phyloP scores from a whole-genome alignment of 2,329 filamentous ascomycete genomes.

The Teratosphaeria nubilosa region DNA sequence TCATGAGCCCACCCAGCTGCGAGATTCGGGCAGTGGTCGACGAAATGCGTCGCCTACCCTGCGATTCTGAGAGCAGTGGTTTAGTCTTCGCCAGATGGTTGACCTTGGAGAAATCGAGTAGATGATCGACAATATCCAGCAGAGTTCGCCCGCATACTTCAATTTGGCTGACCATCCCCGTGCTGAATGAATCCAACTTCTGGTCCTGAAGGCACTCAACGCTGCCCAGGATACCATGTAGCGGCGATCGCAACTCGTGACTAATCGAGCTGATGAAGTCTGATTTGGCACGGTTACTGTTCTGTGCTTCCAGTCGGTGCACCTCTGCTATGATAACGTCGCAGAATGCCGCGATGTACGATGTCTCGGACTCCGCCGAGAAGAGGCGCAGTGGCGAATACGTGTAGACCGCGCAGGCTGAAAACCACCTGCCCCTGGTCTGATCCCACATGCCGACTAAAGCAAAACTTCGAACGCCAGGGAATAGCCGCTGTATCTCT shows the following conservation, averaged over 20 bases:
- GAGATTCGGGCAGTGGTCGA: background rate
- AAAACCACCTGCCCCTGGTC: slow-evolving; percentile 25
- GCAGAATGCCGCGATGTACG: slow-evolving; percentile 31
- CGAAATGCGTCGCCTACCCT: background rate
- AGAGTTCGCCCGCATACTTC: slow-evolving; percentile 42
- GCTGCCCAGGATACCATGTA: slow-evolving; percentile 37
- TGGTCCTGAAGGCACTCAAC: slow-evolving; percentile 41
- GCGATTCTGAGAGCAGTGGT: background rate
- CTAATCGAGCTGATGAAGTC: slow-evolving; percentile 44
- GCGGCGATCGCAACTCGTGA: slow-evolving; percentile 42
- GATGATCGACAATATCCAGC: slow-evolving; percentile 38
- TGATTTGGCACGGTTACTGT: slow-evolving; percentile 38
- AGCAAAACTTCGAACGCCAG: slow-evolving; percentile 37
- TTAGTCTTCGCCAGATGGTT: slow-evolving; percentile 19
- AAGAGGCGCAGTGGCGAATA: slow-evolving; percentile 36
- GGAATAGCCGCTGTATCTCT: slow-evolving; percentile 30
- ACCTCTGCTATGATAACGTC: slow-evolving; percentile 34
- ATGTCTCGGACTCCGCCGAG: slow-evolving; percentile 30
- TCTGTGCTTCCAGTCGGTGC: slow-evolving; percentile 29
- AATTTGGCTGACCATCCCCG: slow-evolving; percentile 38
- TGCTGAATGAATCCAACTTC: slow-evolving; percentile 28
- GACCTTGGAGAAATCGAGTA: slow-evolving; percentile 38
- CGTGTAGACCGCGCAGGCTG: slow-evolving; percentile 33
- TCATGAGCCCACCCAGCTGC: slow-evolving; percentile 13
- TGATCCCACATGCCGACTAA: slow-evolving; percentile 45